These are phyloP conservation scores for Agapanthus africanus DNA, from an alignment of 106 monocot genomes.

Conservation along the genomic window DNA sequence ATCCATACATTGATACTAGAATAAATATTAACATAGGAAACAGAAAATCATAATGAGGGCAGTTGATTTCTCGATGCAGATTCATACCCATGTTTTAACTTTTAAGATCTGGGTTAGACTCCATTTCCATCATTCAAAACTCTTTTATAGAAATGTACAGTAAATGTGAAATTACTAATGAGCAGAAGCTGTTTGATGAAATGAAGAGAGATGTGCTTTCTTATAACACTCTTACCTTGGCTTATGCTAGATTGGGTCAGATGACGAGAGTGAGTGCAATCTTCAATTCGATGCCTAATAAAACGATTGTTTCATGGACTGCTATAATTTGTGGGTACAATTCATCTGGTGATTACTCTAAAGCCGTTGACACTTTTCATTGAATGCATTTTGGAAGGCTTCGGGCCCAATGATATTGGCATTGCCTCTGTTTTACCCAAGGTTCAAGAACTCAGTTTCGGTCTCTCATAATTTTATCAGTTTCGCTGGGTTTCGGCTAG, in stretches of 20 bases:
- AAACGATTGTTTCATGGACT: slow-evolving; percentile 73
- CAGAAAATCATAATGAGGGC: too few species aligned
- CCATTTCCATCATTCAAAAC: slow-evolving; percentile 31
- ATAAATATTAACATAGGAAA: too few species aligned
- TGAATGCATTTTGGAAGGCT: slow-evolving; percentile 46
- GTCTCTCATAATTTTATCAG: too few species aligned
- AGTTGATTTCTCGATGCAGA: too few species aligned
- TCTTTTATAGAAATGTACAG: slow-evolving; percentile 63
- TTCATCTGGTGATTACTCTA: slow-evolving; percentile 18
- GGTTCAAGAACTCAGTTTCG: too few species aligned
- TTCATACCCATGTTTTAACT: slow-evolving; percentile 43
- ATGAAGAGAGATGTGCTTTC: slow-evolving; percentile 54
- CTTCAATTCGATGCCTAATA: slow-evolving; percentile 53
- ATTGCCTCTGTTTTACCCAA: slow-evolving; percentile 54
- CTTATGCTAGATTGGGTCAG: slow-evolving; percentile 35
- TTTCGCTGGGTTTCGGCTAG: too few species aligned
- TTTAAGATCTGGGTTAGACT: slow-evolving; percentile 33
- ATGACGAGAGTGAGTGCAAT: slow-evolving; percentile 36
- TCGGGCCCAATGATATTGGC: slow-evolving; percentile 48
- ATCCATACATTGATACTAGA: too few species aligned
- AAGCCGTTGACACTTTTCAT: slow-evolving; percentile 50
- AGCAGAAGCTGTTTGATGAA: slow-evolving; percentile 46
- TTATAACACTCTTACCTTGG: slow-evolving; percentile 50
- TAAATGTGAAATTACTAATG: slow-evolving; percentile 17
- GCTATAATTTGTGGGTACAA: slow-evolving; percentile 58